These are phyloP conservation scores for Porodaedalea pini DNA, from an alignment of 1,284 basidiomycete species.

Conservation along the genomic window DNA sequence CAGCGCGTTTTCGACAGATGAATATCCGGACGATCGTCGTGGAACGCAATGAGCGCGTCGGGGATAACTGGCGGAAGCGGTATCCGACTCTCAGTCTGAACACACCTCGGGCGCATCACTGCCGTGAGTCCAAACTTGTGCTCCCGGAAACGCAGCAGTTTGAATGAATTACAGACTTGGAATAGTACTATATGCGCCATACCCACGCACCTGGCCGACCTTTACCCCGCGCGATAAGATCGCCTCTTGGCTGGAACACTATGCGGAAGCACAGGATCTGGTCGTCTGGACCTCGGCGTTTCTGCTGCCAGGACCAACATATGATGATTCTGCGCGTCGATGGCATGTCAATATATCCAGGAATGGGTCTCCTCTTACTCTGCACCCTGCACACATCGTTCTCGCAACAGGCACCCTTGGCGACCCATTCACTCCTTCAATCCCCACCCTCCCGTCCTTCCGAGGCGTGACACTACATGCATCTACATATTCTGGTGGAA, in stretches of 20 bases:
- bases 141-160: not conserved
- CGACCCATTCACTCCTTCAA: slow-evolving; percentile 30
- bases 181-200: slow-evolving; percentile 41
- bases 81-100: slow-evolving; percentile 50
- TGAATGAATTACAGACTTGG: not conserved
- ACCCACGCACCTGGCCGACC: slow-evolving; percentile 36
- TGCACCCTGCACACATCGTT: slow-evolving; percentile 37
- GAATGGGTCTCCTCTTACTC: slow-evolving; percentile 28
- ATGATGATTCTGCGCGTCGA: slow-evolving; percentile 28
- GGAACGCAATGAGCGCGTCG: slow-evolving; percentile 44
- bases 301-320: slow-evolving; percentile 28
- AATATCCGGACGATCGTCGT: slow-evolving; percentile 46
- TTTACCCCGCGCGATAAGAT: slow-evolving; percentile 38
- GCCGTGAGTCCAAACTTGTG: slow-evolving; percentile 27
- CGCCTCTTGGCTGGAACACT: slow-evolving; percentile 39
- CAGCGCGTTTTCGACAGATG: slow-evolving; percentile 50
- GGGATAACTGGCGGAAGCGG: slow-evolving; percentile 53
- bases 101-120: slow-evolving; percentile 36
- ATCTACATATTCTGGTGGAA: slow-evolving; percentile 29
- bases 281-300: slow-evolving; percentile 34
- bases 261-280: slow-evolving; percentile 35
- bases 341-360: slow-evolving; percentile 34
- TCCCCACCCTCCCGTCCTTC: slow-evolving; percentile 32
- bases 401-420: slow-evolving; percentile 38
- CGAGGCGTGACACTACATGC: slow-evolving; percentile 33